Evolutionary conservation across 2,329 filamentous ascomycete genomes (phyloP), one percentile per base, ranked within the genome.

Genomic region (Sporothrix mexicana): DNA sequence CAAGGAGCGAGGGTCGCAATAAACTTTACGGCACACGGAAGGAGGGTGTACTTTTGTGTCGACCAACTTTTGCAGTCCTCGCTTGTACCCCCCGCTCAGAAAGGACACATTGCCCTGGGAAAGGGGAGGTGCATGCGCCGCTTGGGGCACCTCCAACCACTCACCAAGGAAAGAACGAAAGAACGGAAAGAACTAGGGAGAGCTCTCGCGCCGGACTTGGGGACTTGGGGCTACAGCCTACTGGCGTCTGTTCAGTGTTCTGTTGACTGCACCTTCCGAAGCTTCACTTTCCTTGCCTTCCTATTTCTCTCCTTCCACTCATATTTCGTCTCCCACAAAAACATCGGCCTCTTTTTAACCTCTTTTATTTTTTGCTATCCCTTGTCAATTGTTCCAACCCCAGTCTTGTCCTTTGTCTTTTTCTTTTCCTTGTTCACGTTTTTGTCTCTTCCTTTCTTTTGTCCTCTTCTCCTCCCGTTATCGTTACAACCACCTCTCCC

Each of bases 21-120:
- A 13, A 45, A 23, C 36, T 10, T 55, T 3, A 62, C 59, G n/a
- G 66, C 47, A 53, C 47, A 47, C 47, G 53, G 25, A 49, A 20
- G 61, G 62, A 47, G 30, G 62, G 43, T 2, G 62, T 68, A 68
- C 64, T 8, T 30, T 1, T 15, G 2, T 13, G 3, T 8, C 13
- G 12, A 51, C 45, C 23, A 2, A 49, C 1, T 3, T 13, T 25
- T 1, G 45, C 20, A 49, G 45, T 1, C 1, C 10, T 1, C 1
- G 0, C 20, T 20, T 12, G 66, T 53, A 68, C 23, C 66, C 67
- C 36, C 53, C 55, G 17, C 51, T 23, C 15, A 36, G 23, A 71
- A 66, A 71, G 59, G 69, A 71, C 69, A 71, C 69, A 71, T 71
- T 71, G 59, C 69, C 25, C 57, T 55, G 45, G 57, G 36, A 20